Base-by-base conservation (phyloP, 306 rosid species). In the Fagus crenata region DNA sequence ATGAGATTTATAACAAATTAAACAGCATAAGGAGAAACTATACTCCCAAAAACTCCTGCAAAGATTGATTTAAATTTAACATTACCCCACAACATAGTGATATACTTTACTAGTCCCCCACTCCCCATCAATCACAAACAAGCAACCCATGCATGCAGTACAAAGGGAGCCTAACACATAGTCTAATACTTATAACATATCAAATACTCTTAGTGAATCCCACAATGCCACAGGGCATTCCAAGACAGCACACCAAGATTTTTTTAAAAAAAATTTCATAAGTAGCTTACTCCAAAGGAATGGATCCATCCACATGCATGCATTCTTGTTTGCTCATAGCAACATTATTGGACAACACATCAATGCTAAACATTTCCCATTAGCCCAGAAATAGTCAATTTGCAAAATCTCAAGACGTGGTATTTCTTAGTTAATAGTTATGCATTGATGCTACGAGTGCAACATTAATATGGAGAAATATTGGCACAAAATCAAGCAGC, bases 1-100 rank as follows among this genome's bases (percentile, higher is more conserved):
- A 53, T 68, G 77, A 73, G 74, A 77, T 63, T 35, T 63, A 13
- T 35, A 36, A 35, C 40, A 35, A 35, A 63, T 35, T 35, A 63
- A 13, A 6, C 4, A 14, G 69, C 43, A 63, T 4, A 63, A 14
- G 12, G 40, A 35, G 69, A 63, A 63, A 63, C 3, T 2, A 63
- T 5, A 63, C 36, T 63, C 69, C 15, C 40, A 63, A 63, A 60
- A 63, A 4, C 15, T 63, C 43, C 69, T 13, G 69, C 14, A 63
- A 33, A 35, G 43, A 36, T 35, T 4, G 40, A 1, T 63, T 63
- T 5, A 35, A 13, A 35, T 14, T 63, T 33, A 35, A 36, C 1
- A 13, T 35, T 46, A 58, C 15, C n/a, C 3, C 22, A 12, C 22
- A 14, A 36, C 33, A 33, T 63, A 13, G 69, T 63, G 11, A 5